Evolutionary conservation across 2,329 filamentous ascomycete species (phyloP), one percentile per base, ranked within the genome.

Genomic region (Malbranchea cinnamomea): DNA sequence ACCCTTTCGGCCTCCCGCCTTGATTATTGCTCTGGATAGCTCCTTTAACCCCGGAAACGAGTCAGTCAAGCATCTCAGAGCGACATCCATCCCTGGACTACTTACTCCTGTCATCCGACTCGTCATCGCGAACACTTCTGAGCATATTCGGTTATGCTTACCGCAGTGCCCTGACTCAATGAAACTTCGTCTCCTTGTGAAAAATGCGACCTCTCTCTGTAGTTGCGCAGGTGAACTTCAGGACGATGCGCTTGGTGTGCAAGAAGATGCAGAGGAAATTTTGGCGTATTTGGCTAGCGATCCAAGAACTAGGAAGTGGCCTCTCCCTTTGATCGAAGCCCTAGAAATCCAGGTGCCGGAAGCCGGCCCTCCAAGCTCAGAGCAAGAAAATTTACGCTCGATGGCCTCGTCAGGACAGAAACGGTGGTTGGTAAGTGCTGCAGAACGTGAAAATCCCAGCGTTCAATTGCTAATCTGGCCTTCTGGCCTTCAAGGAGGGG

Each of bases 121-220:
- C 5, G 37, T 62, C 17, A 46, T 62, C 12, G 47, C 56, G n/a
- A 63, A 62, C 36, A 55, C 57, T 1, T 53, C 52, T 22, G 60
- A 63, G 34, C 60, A 63, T 38, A 53, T 62, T 21, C 50, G 56
- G 30, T 48, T 49, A 23, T 63, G 58, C 36, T 46, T 61, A 17
- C 54, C 59, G 4, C 42, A 53, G 21, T 35, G 50, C 12, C 39
- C 49, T 2, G 49, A 53, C 18, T 29, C 46, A 2, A 48, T 54
- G 23, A 46, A 44, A 15, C 43, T 59, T 14, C 45, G 47, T 4
- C 32, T 51, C 11, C 42, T 59, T 23, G 32, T 56, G 15, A 46
- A 53, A 23, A 48, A 52, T 36, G 50, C 49, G 9, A 39, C 39
- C 6, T 43, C 44, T 26, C 43, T 56, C 20, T 45, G 45, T 26